Conservation (phyloP, 1,139 yeast genomes). For the Arxiozyma telluris region DNA sequence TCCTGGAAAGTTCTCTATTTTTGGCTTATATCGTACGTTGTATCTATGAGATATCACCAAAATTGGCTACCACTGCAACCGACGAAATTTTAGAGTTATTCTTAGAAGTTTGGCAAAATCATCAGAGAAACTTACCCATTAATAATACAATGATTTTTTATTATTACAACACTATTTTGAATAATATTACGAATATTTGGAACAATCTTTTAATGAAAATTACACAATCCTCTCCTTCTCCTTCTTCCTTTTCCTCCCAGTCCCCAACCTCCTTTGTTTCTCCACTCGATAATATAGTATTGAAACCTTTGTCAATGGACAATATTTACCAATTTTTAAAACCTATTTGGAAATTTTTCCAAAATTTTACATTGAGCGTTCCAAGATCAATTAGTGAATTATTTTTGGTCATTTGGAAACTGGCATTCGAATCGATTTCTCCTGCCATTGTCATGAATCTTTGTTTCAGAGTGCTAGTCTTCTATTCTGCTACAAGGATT, state of each 20-base stretch:
- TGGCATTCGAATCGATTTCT: slow-evolving; percentile 66
- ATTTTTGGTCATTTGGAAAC: slow-evolving; percentile 54
- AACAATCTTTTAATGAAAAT: slow-evolving; percentile 13
- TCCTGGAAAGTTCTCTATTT: slow-evolving; percentile 75
- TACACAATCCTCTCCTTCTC: neutral
- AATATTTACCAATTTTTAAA: slow-evolving; percentile 32
- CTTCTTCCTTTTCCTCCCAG: no score
- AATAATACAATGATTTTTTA: slow-evolving; percentile 26
- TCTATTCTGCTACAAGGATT: slow-evolving; percentile 88
- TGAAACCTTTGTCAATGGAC: neutral
- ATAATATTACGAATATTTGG: slow-evolving; percentile 23
- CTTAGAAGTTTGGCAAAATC: slow-evolving; percentile 32
- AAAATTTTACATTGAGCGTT: slow-evolving; percentile 39
- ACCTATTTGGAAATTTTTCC: slow-evolving; percentile 37
- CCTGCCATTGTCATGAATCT: slow-evolving; percentile 74
- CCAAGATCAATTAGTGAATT: slow-evolving; percentile 36
- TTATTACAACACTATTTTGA: slow-evolving; percentile 20
- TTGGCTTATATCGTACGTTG: slow-evolving; percentile 90
- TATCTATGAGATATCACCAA: slow-evolving; percentile 83
- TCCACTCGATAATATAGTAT: slow-evolving; percentile 8
- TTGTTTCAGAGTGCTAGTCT: slow-evolving; percentile 77
- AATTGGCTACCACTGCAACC: slow-evolving; percentile 44
- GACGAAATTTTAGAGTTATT: slow-evolving; percentile 33
- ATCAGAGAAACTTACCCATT: slow-evolving; percentile 22
- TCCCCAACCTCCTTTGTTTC: neutral